Evolutionary conservation across 106 monocot genomes (phyloP).

Genomic region (Dendrobium huoshanense): DNA sequence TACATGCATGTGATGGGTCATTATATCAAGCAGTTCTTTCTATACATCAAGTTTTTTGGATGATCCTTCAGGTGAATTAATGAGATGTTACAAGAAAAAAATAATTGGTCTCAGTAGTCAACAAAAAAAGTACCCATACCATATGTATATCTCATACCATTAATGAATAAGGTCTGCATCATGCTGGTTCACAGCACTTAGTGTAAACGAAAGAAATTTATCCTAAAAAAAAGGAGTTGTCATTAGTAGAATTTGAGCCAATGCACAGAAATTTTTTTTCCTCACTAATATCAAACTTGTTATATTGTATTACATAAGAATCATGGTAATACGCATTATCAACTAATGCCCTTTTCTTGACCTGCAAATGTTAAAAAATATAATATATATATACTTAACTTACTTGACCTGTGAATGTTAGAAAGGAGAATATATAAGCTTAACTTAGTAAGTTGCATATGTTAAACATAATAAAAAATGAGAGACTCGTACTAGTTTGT

Average conservation of each 20-base stretch:
- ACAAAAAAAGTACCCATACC: too few relatives aligned
- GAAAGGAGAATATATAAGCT: neutral
- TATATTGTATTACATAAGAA: slow-evolving; percentile 93
- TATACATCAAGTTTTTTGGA: slow-evolving; percentile 47
- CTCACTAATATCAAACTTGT: slow-evolving; percentile 35
- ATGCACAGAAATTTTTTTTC: slow-evolving; percentile 54
- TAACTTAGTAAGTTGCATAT: neutral
- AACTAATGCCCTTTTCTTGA: slow-evolving; percentile 34
- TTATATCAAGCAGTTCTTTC: slow-evolving; percentile 50
- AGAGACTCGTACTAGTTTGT: neutral
- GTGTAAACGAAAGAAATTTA: slow-evolving; percentile 49
- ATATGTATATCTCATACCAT: slow-evolving; percentile 64
- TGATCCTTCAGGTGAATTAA: slow-evolving; percentile 43
- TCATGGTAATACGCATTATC: slow-evolving; percentile 36
- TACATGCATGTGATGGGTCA: slow-evolving; percentile 67
- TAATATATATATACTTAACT: too few relatives aligned
- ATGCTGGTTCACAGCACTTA: slow-evolving; percentile 67
- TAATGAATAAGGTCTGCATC: slow-evolving; percentile 88
- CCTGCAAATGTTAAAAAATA: too few relatives aligned
- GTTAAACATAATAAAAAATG: neutral
- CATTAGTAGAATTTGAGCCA: slow-evolving; percentile 78
- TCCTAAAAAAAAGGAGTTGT: slow-evolving; percentile 51
- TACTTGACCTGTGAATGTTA: slow-evolving; percentile 48
- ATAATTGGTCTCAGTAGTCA: too few relatives aligned
- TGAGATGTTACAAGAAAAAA: slow-evolving; percentile 25